Conservation (phyloP, 768 basidiomycete species). For the Xerocomellus chrysenteron region DNA sequence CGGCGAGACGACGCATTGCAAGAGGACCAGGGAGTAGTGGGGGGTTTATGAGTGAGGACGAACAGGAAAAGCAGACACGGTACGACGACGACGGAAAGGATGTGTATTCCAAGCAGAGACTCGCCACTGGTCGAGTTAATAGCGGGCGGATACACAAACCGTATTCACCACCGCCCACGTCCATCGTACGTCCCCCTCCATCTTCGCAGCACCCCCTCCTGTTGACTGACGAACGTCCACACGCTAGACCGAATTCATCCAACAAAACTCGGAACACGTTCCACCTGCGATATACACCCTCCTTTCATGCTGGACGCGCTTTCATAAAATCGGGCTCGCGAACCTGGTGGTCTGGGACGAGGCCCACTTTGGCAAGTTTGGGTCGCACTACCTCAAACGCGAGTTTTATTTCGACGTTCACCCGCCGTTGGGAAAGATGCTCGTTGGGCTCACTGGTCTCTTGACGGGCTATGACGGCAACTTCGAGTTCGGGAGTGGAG, state of each 20-base stretch:
- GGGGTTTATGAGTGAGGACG: constrained; percentile 28
- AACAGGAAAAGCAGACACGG: constrained; percentile 32
- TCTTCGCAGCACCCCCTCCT: constrained; percentile 7
- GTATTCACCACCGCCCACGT: constrained; percentile 64
- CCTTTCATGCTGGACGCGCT: constrained; percentile 92
- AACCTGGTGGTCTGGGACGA: constrained; percentile 96
- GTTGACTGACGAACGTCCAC: background rate
- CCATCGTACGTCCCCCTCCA: constrained; percentile 44
- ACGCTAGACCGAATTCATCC: constrained; percentile 68
- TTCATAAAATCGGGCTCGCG: constrained; percentile 86
- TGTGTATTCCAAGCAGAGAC: constrained; percentile 49
- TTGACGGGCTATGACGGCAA: constrained; percentile 88
- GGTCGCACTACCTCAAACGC: constrained; percentile 95
- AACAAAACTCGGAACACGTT: constrained; percentile 78
- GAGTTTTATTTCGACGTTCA: constrained; percentile 99
- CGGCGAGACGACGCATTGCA: constrained; percentile 44
- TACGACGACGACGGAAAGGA: constrained; percentile 70
- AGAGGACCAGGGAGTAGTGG: constrained; percentile 35
- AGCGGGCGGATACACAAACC: constrained; percentile 63
- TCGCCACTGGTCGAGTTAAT: constrained; percentile 40
- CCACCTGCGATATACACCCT: constrained; percentile 86
- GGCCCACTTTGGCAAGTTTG: constrained; percentile 99
- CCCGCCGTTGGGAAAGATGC: constrained; percentile 98
- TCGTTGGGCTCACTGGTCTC: constrained; percentile 91
- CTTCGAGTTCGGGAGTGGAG: constrained; percentile 95